Evolutionary conservation across 495 filamentous ascomycete genomes (phyloP), one percentile per base, ranked within the genome.

Genomic region (Neurospora sp.): DNA sequence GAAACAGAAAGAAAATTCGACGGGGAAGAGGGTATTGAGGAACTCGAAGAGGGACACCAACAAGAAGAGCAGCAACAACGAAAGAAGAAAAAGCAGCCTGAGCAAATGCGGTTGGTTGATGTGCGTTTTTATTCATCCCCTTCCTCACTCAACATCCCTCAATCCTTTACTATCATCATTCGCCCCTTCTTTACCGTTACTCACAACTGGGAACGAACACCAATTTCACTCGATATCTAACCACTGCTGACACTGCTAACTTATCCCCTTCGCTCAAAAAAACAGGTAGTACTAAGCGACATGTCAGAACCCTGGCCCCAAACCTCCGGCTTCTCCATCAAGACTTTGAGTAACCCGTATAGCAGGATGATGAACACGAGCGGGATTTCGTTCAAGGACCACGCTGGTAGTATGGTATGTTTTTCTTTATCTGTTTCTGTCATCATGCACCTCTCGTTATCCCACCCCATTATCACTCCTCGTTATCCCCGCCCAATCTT

Each of bases 351-450:
- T 94, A 87, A 94, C 87, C 93, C 94, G 70, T 94, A 94, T 89
- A 80, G 80, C 85, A 99, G 96, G 96, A 92, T 99, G 93, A 97
- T 97, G 94, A 98, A 98, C 83, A 97, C 94, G 70, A 97, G 92
- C 82, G 96, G 96, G 46, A 90, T 93, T 74, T 80, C 78, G 20
- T 93, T 96, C 81, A 88, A 88, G 81, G 96, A 99, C 83, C 96
- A 99, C 83, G 91, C 89, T 38, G 93, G 93, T 41, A 97, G 94
- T 83, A 99, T 99, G 93, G 96, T 44, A 35, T 35, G 35, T 35
- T 35, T 35, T 31, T 31, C 31, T 31, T 31, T 31, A 31, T 31
- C 31, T 31, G 31, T 31, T 31, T 31, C 31, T 31, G 31, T 31
- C 31, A 31, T 31, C 31, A 31, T 31, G 31, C 31, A 31, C 31